Percentiles rank a stretch among this genome's conserved stretches.
phyloP scores from a whole-genome alignment of 169 alveolate genomes.

The Nephromyces sp. region DNA sequence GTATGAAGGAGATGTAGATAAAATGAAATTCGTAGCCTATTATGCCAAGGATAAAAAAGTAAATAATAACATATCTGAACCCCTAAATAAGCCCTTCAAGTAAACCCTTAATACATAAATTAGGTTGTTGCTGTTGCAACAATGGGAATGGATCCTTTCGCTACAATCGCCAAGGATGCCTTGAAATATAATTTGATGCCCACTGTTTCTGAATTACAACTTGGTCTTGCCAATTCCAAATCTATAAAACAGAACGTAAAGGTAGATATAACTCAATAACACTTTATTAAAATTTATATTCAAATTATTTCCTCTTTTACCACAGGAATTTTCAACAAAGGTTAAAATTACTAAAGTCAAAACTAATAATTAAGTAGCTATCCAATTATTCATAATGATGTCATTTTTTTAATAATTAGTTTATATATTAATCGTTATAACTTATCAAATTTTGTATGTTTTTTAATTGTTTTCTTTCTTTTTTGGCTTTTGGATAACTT shows the following conservation, averaged over 20 bases:
- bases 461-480: no score
- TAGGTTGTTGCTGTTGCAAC: constrained; percentile 33
- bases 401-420: no score
- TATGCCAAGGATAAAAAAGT: constrained; percentile 14
- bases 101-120: not conserved
- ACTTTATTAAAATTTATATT: no score
- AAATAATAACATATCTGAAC: not conserved
- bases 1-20: constrained; percentile 29
- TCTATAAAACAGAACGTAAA: constrained; percentile 6
- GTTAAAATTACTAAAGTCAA: no score
- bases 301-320: no score
- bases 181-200: constrained; percentile 23
- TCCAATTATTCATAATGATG: no score
- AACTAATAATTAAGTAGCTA: no score
- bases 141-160: constrained; percentile 27
- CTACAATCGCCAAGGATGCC: constrained; percentile 22
- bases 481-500: no score
- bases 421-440: no score
- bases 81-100: not conserved
- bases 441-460: no score
- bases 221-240: constrained; percentile 22
- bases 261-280: no score
- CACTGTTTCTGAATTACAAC: constrained; percentile 18
- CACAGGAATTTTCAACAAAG: no score
- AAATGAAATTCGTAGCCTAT: constrained; percentile 34